phyloP scores from a whole-genome alignment of 768 basidiomycete species.

The Tricholoma bakamatsutake region DNA sequence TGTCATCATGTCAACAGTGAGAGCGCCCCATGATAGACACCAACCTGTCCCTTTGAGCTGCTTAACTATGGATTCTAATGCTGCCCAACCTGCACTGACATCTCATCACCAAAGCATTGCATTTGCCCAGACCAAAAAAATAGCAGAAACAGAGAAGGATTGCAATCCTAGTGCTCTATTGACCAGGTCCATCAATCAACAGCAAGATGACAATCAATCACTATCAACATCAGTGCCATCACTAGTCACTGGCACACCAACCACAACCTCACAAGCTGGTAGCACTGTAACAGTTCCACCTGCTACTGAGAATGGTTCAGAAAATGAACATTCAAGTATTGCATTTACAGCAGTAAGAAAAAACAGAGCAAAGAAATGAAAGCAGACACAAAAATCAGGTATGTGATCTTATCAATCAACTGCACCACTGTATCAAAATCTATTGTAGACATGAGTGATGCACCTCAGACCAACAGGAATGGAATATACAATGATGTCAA shows the following conservation, averaged over 20 bases:
- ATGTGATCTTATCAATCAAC: background rate
- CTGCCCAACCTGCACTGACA: too few species aligned
- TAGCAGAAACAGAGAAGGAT: too few species aligned
- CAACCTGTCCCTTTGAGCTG: too few species aligned
- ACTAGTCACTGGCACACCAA: background rate
- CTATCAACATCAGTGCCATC: background rate
- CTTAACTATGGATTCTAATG: too few species aligned
- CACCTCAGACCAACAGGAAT: background rate
- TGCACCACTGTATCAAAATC: background rate
- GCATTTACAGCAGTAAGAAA: too few species aligned
- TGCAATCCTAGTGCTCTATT: too few species aligned
- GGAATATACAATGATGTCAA: constrained; percentile 5
- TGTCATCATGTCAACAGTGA: too few species aligned
- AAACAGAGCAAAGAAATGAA: background rate
- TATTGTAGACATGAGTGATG: background rate
- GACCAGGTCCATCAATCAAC: background rate
- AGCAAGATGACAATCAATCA: background rate
- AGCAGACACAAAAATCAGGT: background rate
- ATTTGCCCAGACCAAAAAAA: too few species aligned
- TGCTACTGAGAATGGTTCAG: too few species aligned
- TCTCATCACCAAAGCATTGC: too few species aligned
- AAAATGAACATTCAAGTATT: background rate
- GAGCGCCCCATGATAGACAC: too few species aligned
- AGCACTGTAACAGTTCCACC: background rate
- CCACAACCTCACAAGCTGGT: background rate